Base-by-base conservation (phyloP, 257 asterid species). In the Solanum rostratum region DNA sequence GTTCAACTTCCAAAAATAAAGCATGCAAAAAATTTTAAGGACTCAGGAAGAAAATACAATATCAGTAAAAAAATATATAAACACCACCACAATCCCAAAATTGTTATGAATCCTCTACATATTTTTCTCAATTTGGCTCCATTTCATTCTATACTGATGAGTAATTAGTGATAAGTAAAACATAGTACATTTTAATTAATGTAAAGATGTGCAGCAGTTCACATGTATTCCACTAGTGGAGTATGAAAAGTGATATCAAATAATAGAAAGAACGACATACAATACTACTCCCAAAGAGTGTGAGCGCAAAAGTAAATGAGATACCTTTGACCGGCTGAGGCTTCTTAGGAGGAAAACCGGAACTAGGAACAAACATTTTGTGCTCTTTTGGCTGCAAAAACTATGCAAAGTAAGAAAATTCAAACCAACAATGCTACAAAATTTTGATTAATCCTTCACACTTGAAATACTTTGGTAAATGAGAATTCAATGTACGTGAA, bases 241-340 rank as follows among this genome's bases (percentile, higher is more conserved):
- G 63, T 16, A 19, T 19, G 52, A 57, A 53, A 24, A 79, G 46
- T 50, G 53, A 27, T 14, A 29, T 63, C 52, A 24, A 29, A n/a
- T 18, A 10, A n/a, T 70, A 20, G 33, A 71, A 39, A 53, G 37
- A 43, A 27, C 1, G 29, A 29, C 13, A 50, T 87, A 82, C 59
- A 70, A 45, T 22, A 22, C 45, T n/a, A 43, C 55, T 45, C n/a
- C 7, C 14, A 10, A 39, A 22, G 30, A 12, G 22, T 3, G 14
- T 73, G 39, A 0, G 73, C 0, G 30, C n/a, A 71, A 20, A 70
- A 71, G 12, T 18, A 54, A 10, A 59, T 52, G 20, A 86, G 57
- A 87, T 89, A 93, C 95, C 97, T 90, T 93, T 93, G 93, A 90
- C 88, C 1, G 91, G 92, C 69, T 91, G 92, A 85, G 97, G 93